These are phyloP conservation scores for Bertia moriformis DNA, from an alignment of 2,329 filamentous ascomycete genomes.

Conservation along the genomic window DNA sequence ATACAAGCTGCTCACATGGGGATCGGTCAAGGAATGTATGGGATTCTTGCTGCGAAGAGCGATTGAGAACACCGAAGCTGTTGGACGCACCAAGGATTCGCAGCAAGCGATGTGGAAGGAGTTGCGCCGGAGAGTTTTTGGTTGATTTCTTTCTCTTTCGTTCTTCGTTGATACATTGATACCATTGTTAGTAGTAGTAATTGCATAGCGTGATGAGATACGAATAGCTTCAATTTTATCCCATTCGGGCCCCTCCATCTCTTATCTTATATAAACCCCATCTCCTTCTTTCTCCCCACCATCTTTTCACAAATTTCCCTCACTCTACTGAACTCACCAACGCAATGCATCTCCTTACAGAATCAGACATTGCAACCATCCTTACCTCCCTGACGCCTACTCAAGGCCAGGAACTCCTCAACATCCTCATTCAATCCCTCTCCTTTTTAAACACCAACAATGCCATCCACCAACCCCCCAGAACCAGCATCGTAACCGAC, in stretches of 20 bases:
- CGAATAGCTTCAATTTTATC: no score
- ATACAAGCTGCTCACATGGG: conserved; percentile 60
- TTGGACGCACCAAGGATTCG: conserved; percentile 17
- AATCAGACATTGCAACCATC: not conserved
- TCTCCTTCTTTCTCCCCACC: no score
- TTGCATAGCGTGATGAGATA: no score
- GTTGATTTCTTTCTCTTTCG: no score
- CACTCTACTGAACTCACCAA: no score
- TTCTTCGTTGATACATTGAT: no score
- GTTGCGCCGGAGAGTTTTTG: not conserved
- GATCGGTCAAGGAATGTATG: conserved; percentile 65
- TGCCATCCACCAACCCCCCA: not conserved
- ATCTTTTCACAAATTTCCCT: no score
- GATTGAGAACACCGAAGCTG: conserved; percentile 28
- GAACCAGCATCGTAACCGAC: not conserved
- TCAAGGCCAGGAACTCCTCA: not conserved
- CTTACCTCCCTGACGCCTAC: not conserved
- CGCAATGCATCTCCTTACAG: not conserved
- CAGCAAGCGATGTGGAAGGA: not conserved
- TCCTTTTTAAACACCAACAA: not conserved
- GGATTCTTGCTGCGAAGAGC: conserved; percentile 56
- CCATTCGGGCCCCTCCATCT: no score
- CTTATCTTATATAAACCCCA: no score
- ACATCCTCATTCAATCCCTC: not conserved
- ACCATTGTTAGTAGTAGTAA: no score